These are phyloP conservation scores for Phaeodactylum tricornutum DNA, from an alignment of 108 stramenopile genomes.

Conservation along the genomic window DNA sequence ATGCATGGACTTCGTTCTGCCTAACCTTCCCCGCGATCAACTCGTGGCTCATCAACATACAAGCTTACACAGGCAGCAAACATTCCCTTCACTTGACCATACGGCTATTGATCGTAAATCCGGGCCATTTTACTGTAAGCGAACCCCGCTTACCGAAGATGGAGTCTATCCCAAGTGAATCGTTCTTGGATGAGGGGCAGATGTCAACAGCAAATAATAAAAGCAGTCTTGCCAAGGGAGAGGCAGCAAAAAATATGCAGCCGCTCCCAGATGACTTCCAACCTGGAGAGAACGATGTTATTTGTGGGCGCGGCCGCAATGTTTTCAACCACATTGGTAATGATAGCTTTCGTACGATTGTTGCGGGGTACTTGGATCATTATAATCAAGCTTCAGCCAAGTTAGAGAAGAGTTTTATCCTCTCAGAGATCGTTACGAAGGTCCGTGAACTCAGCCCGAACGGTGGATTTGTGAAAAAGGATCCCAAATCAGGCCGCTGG, in stretches of 20 bases:
- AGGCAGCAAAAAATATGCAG: constrained; percentile 3
- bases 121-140: too few species aligned
- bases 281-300: constrained; percentile 6
- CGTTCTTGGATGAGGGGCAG: too few species aligned
- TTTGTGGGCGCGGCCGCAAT: constrained; percentile 9
- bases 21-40: too few species aligned
- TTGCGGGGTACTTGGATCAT: constrained; percentile 2
- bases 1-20: too few species aligned
- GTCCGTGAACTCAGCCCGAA: constrained; percentile 7
- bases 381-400: constrained; percentile 12
- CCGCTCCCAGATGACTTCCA: constrained; percentile 5
- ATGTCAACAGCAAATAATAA: neutral
- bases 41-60: too few species aligned
- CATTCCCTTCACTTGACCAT: too few species aligned
- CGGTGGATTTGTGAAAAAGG: constrained; percentile 22
- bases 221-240: neutral
- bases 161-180: too few species aligned
- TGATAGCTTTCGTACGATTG: constrained; percentile 6
- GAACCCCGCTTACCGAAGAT: too few species aligned
- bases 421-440: constrained; percentile 9
- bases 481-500: constrained; percentile 12
- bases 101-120: too few species aligned
- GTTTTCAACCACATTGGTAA: constrained; percentile 12
- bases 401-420: constrained; percentile 16
- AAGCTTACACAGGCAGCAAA: too few species aligned